Evolutionary conservation across 805 yeast genomes (phyloP).

Genomic region (Ogataea allantospora): DNA sequence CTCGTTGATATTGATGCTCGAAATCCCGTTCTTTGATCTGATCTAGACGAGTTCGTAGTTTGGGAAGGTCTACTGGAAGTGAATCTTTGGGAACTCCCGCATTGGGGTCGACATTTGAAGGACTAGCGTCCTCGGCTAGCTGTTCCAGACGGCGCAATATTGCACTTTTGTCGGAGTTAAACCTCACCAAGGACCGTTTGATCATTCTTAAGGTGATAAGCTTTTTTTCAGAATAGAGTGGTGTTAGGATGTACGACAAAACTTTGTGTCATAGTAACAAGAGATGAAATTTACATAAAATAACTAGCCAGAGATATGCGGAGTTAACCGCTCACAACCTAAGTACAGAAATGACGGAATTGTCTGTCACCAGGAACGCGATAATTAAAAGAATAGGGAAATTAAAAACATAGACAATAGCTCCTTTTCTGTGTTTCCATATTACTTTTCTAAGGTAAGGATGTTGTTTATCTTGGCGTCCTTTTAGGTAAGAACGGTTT

Average conservation of each 20-base stretch:
- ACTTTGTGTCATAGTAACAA: not conserved
- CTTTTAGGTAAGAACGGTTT: conserved; percentile 12
- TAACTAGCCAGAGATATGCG: not conserved
- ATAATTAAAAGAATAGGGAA: not conserved
- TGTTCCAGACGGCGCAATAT: conserved; percentile 39
- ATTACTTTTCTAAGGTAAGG: conserved; percentile 10
- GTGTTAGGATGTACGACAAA: conserved; percentile 4
- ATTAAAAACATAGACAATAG: not conserved
- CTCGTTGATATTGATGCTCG: conserved; percentile 38
- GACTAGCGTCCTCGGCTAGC: conserved; percentile 42
- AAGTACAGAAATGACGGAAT: not conserved
- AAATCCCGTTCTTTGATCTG: conserved; percentile 34
- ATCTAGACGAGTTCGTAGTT: conserved; percentile 27
- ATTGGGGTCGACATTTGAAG: conserved; percentile 33
- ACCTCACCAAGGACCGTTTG: not conserved
- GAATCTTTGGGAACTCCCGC: conserved; percentile 34
- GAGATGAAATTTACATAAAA: not conserved
- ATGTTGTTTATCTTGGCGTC: conserved; percentile 8
- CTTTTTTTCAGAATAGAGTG: too few relatives aligned
- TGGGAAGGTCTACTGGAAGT: conserved; percentile 19
- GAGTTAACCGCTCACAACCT: not conserved
- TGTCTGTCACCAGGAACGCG: not conserved
- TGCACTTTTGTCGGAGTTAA: conserved; percentile 20
- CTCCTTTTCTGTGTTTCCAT: conserved; percentile 7
- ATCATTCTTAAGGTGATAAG: too few relatives aligned